Conservation (phyloP, 768 basidiomycete species). For the Albatrellus ellisii region DNA sequence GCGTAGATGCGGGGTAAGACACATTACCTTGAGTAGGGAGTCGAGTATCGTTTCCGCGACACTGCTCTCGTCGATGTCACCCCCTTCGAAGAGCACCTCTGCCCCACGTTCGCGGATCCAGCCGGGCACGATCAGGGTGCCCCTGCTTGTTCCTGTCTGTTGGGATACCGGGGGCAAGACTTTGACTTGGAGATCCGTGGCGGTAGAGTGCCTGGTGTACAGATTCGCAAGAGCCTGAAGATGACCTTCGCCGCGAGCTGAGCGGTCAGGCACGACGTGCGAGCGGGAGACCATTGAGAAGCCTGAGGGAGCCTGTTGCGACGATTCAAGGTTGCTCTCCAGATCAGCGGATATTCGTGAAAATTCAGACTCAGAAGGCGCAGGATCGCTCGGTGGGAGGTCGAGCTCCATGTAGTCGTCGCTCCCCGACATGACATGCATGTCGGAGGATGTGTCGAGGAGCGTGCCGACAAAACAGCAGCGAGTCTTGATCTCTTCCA, state of each 20-base stretch:
- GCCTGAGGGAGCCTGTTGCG: constrained; percentile 40
- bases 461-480: constrained; percentile 76
- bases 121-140: constrained; percentile 78
- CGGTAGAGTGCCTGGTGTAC: constrained; percentile 67
- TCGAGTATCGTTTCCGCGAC: constrained; percentile 75
- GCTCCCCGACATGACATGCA: constrained; percentile 14
- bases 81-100: constrained; percentile 83
- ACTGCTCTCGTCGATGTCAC: constrained; percentile 79
- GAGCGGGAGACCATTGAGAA: constrained; percentile 41
- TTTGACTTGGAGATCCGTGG: constrained; percentile 57
- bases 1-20: neutral
- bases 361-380: constrained; percentile 58
- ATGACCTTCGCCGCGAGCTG: constrained; percentile 31
- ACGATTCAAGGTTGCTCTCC: constrained; percentile 36
- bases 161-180: constrained; percentile 56
- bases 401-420: constrained; percentile 31
- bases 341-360: constrained; percentile 32
- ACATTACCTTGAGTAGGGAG: constrained; percentile 61
- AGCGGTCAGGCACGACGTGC: constrained; percentile 19
- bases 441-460: constrained; percentile 25
- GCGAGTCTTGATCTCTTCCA: constrained; percentile 85
- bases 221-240: constrained; percentile 55
- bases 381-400: constrained; percentile 35
- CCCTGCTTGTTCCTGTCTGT: constrained; percentile 58
- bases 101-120: constrained; percentile 91